Evolutionary conservation across 768 basidiomycete genomes (phyloP).

Genomic region (Trichaptum fuscoviolaceum): DNA sequence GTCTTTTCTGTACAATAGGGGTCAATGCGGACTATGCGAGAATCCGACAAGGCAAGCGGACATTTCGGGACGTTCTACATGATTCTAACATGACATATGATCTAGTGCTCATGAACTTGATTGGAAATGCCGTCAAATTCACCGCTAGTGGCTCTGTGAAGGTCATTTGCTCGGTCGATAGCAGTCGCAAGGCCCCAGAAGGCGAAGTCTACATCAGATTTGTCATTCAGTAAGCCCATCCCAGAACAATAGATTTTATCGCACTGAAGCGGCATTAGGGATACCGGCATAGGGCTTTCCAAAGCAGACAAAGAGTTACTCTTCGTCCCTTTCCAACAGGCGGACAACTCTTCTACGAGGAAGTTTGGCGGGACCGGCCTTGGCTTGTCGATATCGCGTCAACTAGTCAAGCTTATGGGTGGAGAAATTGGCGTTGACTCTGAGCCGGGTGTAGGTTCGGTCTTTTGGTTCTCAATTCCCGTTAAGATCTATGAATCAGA

Average conservation of each 20-base stretch:
- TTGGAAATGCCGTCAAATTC: constrained; percentile 76
- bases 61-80: neutral
- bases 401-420: constrained; percentile 71
- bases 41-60: constrained; percentile 60
- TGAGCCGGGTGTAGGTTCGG: constrained; percentile 56
- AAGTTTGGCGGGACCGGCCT: constrained; percentile 76
- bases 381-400: constrained; percentile 68
- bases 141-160: constrained; percentile 59
- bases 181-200: constrained; percentile 23
- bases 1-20: constrained; percentile 32
- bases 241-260: constrained; percentile 6
- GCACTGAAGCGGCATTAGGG: constrained; percentile 31
- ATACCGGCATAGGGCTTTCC: constrained; percentile 69
- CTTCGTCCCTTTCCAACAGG: constrained; percentile 74
- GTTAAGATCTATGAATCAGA: constrained; percentile 51
- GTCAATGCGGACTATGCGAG: constrained; percentile 70
- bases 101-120: constrained; percentile 68
- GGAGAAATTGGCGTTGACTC: constrained; percentile 69
- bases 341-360: constrained; percentile 73
- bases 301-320: constrained; percentile 60
- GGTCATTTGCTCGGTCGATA: constrained; percentile 55
- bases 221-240: constrained; percentile 46
- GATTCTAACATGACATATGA: constrained; percentile 8
- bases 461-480: constrained; percentile 72
- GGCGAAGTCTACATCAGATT: constrained; percentile 55